phyloP scores from a whole-genome alignment of 768 basidiomycete genomes.

The Serendipita sp. region DNA sequence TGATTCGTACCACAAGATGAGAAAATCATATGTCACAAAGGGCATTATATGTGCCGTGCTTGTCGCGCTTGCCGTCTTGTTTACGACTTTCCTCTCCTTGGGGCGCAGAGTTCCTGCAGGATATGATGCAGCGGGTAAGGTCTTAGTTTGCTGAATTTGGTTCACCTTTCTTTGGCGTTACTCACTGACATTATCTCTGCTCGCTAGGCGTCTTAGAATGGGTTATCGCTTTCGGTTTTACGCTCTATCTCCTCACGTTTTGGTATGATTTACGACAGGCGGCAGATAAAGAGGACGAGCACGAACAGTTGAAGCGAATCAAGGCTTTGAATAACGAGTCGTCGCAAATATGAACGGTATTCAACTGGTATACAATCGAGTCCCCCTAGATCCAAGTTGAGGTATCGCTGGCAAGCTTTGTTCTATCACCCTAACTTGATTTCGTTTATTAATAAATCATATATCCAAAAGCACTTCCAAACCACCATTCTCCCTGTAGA shows the following conservation, averaged over 20 bases:
- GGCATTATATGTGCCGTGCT: constrained; percentile 41
- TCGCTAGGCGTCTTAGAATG: constrained; percentile 52
- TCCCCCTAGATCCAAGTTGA: too few relatives aligned
- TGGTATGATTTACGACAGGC: constrained; percentile 39
- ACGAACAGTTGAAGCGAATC: too few relatives aligned
- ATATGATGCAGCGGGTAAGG: constrained; percentile 30
- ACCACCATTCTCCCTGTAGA: too few relatives aligned
- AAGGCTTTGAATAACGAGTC: too few relatives aligned
- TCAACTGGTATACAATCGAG: too few relatives aligned
- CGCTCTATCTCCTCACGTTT: constrained; percentile 58
- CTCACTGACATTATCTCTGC: neutral
- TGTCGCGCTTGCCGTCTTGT: constrained; percentile 46
- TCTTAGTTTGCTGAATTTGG: constrained; percentile 21
- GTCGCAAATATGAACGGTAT: too few relatives aligned
- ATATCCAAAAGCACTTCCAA: too few relatives aligned
- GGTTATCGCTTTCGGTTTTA: constrained; percentile 55
- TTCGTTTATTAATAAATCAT: too few relatives aligned
- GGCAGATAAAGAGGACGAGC: neutral
- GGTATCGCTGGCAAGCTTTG: too few relatives aligned
- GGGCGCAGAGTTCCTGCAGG: constrained; percentile 21
- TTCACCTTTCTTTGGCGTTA: neutral
- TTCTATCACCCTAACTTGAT: too few relatives aligned
- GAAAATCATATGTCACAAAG: constrained; percentile 43
- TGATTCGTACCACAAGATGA: constrained; percentile 22
- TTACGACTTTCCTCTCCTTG: constrained; percentile 25